These are phyloP conservation scores for Cronartium ribicola DNA, from an alignment of 1,284 basidiomycete species.

Conservation along the genomic window DNA sequence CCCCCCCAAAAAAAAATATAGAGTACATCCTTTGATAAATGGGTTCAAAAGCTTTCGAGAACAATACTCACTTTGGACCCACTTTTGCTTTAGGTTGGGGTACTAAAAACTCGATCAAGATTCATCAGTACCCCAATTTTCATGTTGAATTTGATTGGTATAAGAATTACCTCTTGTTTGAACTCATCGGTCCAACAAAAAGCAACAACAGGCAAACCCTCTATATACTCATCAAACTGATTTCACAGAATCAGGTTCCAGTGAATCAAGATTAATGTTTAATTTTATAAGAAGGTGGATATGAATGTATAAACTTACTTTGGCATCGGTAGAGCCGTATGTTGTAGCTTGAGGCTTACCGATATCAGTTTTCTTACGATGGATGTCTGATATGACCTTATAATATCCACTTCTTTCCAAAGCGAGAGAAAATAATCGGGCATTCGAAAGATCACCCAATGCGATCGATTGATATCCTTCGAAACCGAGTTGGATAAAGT, in stretches of 20 bases:
- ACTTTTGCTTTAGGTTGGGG: too few relatives aligned
- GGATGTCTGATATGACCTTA: conserved; percentile 56
- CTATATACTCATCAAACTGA: conserved; percentile 60
- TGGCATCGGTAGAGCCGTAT: not conserved
- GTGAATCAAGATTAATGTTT: not conserved
- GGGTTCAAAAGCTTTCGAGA: too few relatives aligned
- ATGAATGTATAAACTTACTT: not conserved
- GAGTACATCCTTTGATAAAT: too few relatives aligned
- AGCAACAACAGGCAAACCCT: conserved; percentile 82
- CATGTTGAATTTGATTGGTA: too few relatives aligned
- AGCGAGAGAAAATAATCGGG: conserved; percentile 71
- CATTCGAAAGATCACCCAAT: conserved; percentile 67
- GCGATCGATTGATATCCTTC: conserved; percentile 74
- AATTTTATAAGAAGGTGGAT: too few relatives aligned
- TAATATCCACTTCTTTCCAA: conserved; percentile 75
- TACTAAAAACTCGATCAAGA: too few relatives aligned
- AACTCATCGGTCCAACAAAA: conserved; percentile 75
- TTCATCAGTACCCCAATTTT: too few relatives aligned
- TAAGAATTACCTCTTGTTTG: conserved; percentile 55
- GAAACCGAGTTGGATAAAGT: conserved; percentile 61
- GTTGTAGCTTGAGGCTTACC: conserved; percentile 13
- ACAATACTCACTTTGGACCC: too few relatives aligned
- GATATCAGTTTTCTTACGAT: conserved; percentile 48
- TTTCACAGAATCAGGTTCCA: not conserved
- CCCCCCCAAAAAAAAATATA: too few relatives aligned